Conservation (phyloP, 495 filamentous ascomycete genomes). For the Penicillium angulare region DNA sequence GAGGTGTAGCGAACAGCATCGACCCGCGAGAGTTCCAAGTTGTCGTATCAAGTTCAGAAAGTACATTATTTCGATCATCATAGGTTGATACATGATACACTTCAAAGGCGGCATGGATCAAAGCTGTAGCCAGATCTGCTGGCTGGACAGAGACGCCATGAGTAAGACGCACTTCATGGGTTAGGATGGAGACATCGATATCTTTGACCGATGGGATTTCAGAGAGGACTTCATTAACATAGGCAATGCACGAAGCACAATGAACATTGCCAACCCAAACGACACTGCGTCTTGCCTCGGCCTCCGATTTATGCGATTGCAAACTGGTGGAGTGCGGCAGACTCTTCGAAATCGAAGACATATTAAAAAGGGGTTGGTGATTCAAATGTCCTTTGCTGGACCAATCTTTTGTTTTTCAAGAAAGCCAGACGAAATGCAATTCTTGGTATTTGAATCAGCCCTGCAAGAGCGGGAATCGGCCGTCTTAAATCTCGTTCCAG, state of each 20-base stretch:
- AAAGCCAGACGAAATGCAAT: too few relatives aligned
- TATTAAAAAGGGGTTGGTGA: constrained; percentile 5
- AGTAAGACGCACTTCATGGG: constrained; percentile 42
- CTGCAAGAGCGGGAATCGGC: not conserved
- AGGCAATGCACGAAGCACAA: constrained; percentile 53
- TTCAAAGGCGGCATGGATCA: constrained; percentile 52
- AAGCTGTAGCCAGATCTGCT: constrained; percentile 32
- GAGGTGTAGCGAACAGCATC: constrained; percentile 21
- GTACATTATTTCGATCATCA: constrained; percentile 23
- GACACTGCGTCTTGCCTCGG: constrained; percentile 26
- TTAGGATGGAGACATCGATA: constrained; percentile 46
- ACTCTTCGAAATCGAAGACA: constrained; percentile 9
- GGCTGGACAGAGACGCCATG: constrained; percentile 32
- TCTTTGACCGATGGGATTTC: constrained; percentile 30
- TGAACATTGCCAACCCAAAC: constrained; percentile 52
- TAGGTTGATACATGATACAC: constrained; percentile 46
- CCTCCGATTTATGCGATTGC: constrained; percentile 5
- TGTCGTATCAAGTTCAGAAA: constrained; percentile 36
- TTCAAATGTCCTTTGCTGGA: too few relatives aligned
- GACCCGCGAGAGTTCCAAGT: constrained; percentile 31
- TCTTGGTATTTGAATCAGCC: not conserved
- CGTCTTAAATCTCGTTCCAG: constrained; percentile 1
- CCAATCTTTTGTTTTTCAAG: too few relatives aligned
- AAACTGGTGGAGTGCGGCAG: constrained; percentile 7
- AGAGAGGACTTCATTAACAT: constrained; percentile 42